phyloP scores from a whole-genome alignment of 164 flowering plant genomes.

The Magnolia changhungtana region DNA sequence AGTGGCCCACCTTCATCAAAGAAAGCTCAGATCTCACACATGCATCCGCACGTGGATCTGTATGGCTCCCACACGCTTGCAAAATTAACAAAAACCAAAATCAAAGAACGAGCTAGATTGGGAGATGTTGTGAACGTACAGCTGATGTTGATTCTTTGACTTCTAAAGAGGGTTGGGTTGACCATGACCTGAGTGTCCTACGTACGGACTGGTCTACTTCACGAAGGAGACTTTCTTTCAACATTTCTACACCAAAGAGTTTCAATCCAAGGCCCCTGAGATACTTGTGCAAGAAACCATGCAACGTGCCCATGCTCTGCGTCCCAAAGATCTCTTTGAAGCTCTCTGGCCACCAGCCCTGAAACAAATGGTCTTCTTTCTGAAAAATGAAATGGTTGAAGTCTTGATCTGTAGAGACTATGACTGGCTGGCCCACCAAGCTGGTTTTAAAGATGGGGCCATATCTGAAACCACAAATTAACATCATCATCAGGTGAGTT shows the following conservation, averaged over 20 bases:
- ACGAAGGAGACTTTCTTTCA: conserved; percentile 29
- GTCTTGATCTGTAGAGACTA: conserved; percentile 35
- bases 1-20: too few relatives aligned
- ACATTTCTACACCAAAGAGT: conserved; percentile 33
- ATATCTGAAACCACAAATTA: conserved; percentile 23
- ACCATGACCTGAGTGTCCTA: conserved; percentile 19
- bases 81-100: too few relatives aligned
- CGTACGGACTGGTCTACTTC: conserved; percentile 19
- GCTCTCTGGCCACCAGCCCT: conserved; percentile 34
- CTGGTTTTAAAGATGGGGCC: conserved; percentile 36
- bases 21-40: too few relatives aligned
- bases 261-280: conserved; percentile 30
- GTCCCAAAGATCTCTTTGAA: conserved; percentile 26
- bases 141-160: conserved; percentile 30
- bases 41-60: too few relatives aligned
- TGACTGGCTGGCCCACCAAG: conserved; percentile 28
- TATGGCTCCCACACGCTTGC: too few relatives aligned
- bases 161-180: conserved; percentile 20
- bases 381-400: conserved; percentile 34
- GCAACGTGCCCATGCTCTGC: conserved; percentile 25
- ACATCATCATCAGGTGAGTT: too few relatives aligned
- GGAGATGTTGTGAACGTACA: conserved; percentile 13
- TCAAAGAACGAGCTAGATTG: too few relatives aligned
- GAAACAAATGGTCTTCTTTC: conserved; percentile 34
- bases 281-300: conserved; percentile 36